These are phyloP conservation scores for Psidium friedrichsthalianum DNA, from an alignment of 345 rosid species.

Conservation along the genomic window DNA sequence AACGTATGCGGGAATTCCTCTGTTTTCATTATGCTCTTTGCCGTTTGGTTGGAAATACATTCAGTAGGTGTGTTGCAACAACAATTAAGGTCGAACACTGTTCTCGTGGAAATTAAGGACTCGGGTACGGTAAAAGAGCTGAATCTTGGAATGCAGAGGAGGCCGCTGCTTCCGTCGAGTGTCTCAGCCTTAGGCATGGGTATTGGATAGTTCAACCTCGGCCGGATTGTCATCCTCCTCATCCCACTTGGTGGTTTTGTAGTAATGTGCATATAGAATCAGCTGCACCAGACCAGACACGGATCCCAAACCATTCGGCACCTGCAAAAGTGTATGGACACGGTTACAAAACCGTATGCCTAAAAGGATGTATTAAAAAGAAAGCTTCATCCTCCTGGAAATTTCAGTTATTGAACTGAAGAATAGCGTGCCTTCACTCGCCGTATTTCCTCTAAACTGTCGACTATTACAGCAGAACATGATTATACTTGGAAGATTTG, in stretches of 20 bases:
- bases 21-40: background rate
- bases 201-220: conserved; percentile 14
- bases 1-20: background rate
- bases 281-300: conserved; percentile 44
- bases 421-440: background rate
- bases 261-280: conserved; percentile 23
- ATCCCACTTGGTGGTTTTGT: conserved; percentile 34
- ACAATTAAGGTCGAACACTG: background rate
- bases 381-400: background rate
- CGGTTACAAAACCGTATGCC: background rate
- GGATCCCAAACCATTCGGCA: conserved; percentile 44
- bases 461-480: background rate
- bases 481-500: background rate
- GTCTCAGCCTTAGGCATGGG: background rate
- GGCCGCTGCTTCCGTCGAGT: background rate
- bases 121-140: background rate
- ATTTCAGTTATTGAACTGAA: background rate
- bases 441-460: background rate
- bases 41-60: background rate
- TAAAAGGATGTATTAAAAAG: background rate
- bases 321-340: background rate
- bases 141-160: background rate
- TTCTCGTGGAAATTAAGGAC: background rate
- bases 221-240: conserved; percentile 9
- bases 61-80: background rate